phyloP scores from a whole-genome alignment of 1,284 basidiomycete genomes.

The Waitea zeae region DNA sequence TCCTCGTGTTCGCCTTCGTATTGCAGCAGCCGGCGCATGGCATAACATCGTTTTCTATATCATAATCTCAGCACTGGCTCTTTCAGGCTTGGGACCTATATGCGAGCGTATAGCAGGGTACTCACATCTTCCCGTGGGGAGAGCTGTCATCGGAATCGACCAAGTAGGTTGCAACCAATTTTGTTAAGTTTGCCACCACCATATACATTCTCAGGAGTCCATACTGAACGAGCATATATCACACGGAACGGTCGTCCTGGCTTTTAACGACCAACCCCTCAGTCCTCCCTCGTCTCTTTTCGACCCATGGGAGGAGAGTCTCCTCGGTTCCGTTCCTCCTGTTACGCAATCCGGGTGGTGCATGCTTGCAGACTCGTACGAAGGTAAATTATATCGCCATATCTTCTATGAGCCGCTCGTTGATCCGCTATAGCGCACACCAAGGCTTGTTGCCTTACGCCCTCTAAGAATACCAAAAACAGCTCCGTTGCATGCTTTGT shows the following conservation, averaged over 20 bases:
- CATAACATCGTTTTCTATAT: conserved; percentile 30
- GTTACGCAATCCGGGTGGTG: conserved; percentile 1
- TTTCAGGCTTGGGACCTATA: conserved; percentile 4
- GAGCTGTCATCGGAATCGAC: conserved; percentile 31
- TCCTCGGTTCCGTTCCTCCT: background rate
- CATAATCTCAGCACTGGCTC: conserved; percentile 8
- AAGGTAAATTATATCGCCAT: background rate
- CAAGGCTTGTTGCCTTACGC: too few relatives aligned
- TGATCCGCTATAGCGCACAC: background rate
- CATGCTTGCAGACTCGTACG: background rate
- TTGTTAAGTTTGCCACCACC: background rate
- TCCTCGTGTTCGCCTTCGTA: conserved; percentile 26
- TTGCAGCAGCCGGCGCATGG: conserved; percentile 50
- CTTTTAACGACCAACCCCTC: conserved; percentile 1
- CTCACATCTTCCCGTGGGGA: conserved; percentile 27
- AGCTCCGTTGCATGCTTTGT: too few relatives aligned
- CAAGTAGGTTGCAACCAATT: conserved; percentile 16
- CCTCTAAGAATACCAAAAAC: too few relatives aligned
- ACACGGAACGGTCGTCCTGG: background rate
- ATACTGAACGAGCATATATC: conserved; percentile 18
- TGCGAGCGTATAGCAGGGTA: conserved; percentile 27
- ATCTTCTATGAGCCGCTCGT: background rate
- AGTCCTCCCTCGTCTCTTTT: background rate
- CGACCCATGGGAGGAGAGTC: background rate
- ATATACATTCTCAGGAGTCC: conserved; percentile 26